Conservation (phyloP, 805 yeast species). For the Henningerozyma blattae region DNA sequence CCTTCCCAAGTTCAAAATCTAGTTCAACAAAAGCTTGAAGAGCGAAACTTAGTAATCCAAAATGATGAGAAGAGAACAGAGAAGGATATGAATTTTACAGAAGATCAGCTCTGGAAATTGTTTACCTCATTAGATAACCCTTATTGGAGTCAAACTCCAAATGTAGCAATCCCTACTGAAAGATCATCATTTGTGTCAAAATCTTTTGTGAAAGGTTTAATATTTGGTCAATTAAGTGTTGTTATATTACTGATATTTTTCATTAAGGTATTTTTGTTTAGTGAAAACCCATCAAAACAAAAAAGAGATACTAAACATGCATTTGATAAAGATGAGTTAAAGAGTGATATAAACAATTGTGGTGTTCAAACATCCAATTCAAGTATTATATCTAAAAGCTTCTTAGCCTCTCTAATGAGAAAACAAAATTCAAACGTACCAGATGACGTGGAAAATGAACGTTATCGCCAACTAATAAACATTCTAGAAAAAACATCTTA, state of each 20-base stretch:
- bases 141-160: too few relatives aligned
- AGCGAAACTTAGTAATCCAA: too few relatives aligned
- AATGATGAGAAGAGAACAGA: too few relatives aligned
- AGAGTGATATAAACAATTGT: too few relatives aligned
- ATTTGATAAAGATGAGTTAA: too few relatives aligned
- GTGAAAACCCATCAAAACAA: constrained; percentile 39
- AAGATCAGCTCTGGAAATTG: not conserved
- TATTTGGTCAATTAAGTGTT: constrained; percentile 65
- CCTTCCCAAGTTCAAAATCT: too few relatives aligned
- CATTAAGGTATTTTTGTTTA: constrained; percentile 65
- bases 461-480: not conserved
- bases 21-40: too few relatives aligned
- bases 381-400: not conserved
- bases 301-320: too few relatives aligned
- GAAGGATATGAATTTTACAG: not conserved
- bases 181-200: constrained; percentile 25
- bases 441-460: not conserved
- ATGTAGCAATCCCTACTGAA: not conserved
- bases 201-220: constrained; percentile 70
- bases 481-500: constrained; percentile 87
- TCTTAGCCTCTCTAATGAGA: not conserved
- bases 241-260: constrained; percentile 50
- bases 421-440: not conserved
- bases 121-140: not conserved
- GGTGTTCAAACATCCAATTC: too few relatives aligned